Evolutionary conservation across 129 eudicot genomes (phyloP), one percentile per base, ranked within the genome.

Genomic region (Smallanthus sonchifolius): DNA sequence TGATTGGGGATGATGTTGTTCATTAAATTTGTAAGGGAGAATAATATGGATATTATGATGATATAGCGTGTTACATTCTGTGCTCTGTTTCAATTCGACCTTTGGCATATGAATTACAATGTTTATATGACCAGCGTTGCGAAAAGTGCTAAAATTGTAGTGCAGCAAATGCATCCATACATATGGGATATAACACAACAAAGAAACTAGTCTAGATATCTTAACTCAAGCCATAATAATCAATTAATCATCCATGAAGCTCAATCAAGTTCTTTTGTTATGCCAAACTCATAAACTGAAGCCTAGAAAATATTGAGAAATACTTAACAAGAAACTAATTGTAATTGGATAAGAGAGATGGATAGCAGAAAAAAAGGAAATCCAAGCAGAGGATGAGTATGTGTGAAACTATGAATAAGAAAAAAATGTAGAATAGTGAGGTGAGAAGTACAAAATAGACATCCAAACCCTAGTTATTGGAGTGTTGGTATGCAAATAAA

Each of bases 221-320:
- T 70, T 48, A 70, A 52, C 75, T 32, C 47, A 70, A 47, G 8
- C 75, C 75, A 70, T 70, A 37, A 51, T 70, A 61, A 65, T 14
- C 17, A 61, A 65, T 14, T 14, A 61, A 32, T 35, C 15, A 51
- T 70, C 63, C 47, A 70, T 69, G 62, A 48, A 69, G 74, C 30
- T 34, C 75, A 35, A 17, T 70, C 44, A n/a, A 5, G 51, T 17
- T 2, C 47, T 49, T 49, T 36, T 70, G 56, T 37, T 10, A 70
- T 14, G 40, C 5, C 43, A 34, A 34, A 5, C 20, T 61, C 43
- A 61, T 61, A 61, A 36, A 13, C 6, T 44, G 30, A 67, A 45
- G 15, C 15, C 40, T 68, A 45, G 73, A 68, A 68, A 54, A 10
- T 56, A 24, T 56, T 19, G 63, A 56, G 63, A 10, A 47, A 16